A percentile compares a stretch with the other conserved stretches of the same genome.
Conservation (phyloP, 495 filamentous ascomycete genomes). For the Penicillium mononematosum region DNA sequence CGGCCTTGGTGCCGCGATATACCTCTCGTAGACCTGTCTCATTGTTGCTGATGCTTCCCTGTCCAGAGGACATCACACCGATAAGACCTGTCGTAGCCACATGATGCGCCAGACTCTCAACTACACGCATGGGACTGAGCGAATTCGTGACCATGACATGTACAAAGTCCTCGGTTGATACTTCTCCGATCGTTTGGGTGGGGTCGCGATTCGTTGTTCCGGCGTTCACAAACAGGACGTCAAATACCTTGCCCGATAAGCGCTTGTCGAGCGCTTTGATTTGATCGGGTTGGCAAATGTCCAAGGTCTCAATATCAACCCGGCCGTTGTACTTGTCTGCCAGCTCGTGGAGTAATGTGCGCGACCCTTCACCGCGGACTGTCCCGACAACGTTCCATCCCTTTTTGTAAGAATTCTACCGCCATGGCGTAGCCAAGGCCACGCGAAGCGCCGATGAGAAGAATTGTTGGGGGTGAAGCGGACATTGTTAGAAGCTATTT, state of each 20-base stretch:
- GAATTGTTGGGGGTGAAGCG: background rate
- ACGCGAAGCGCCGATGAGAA: conserved; percentile 1
- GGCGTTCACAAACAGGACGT: background rate
- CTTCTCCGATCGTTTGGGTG: conserved; percentile 1
- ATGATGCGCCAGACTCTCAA: background rate
- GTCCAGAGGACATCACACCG: conserved; percentile 3
- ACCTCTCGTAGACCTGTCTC: conserved; percentile 1
- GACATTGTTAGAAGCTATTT: background rate
- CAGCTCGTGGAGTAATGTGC: background rate
- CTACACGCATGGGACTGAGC: conserved; percentile 2
- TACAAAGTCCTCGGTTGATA: background rate
- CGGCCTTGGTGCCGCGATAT: conserved; percentile 4
- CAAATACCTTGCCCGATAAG: background rate
- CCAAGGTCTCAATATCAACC: conserved; percentile 2
- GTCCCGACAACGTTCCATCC: conserved; percentile 1
- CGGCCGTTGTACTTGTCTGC: conserved; percentile 3
- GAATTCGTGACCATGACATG: conserved; percentile 5
- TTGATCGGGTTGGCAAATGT: conserved; percentile 6
- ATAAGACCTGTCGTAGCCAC: background rate
- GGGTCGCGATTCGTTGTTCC: conserved; percentile 3
- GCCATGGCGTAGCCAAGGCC: conserved; percentile 3
- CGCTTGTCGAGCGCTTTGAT: background rate
- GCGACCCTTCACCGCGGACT: background rate
- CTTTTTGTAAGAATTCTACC: background rate
- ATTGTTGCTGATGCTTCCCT: conserved; percentile 4